Evolutionary conservation across 768 basidiomycete species (phyloP), one percentile per base, ranked within the genome.

Genomic region (Termitomyces sp.): DNA sequence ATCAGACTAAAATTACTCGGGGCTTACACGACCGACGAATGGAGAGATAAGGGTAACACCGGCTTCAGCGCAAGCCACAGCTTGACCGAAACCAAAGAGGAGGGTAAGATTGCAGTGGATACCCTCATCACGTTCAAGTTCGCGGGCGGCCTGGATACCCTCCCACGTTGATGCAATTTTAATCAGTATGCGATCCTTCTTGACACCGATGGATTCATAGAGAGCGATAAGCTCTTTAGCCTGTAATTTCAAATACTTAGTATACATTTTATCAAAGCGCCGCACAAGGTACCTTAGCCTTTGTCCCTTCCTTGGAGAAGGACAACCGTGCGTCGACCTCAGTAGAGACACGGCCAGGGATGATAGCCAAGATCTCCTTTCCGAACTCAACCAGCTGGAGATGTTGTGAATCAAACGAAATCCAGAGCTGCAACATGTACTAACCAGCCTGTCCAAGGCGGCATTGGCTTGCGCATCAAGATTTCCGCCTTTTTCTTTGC

Each of bases 131-230:
- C 82, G 74, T 80, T 99, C 97, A 63, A 99, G 88, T 74, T 95
- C 88, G 62, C 94, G 87, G 38, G 97, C 97, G 59, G 97, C 97
- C 74, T 99, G 96, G 78, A 99, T 99, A 75, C 97, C 97, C 76
- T 98, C 97, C 92, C 93, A 99, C 49, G 95, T 95, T 41, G 97
- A 96, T 32, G 96, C 97, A 70, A 99, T 98, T 81, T 99, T 99
- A 86, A 99, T 98, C 65, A 99, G 80, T 61, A 99, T 79, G 62
- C 97, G 92, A 44, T 98, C 94, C 77, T 90, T 92, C 71, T 84
- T 78, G 78, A 99, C 86, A 62, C 97, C 97, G 62, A 94, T 71
- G n/a, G 90, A 91, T 36, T 94, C 83, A 80, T 99, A 99, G 60
- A 98, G 87, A 38, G 86, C 86, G 66, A 99, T 98, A 69, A 98